Evolutionary conservation across 805 yeast species (phyloP).

Genomic region (Candida coquimbonensis): DNA sequence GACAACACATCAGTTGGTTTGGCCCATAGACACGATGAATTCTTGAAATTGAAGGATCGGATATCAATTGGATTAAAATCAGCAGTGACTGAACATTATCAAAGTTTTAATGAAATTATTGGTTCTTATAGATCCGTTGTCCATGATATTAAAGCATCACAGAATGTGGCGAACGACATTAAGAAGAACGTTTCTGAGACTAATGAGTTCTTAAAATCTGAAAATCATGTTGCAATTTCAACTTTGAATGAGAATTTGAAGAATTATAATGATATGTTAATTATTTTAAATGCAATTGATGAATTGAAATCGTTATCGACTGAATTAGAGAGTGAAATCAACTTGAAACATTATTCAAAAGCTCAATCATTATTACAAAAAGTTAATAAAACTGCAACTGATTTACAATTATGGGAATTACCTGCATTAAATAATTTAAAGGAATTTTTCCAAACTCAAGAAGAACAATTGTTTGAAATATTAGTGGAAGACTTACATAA

Average conservation of each 20-base stretch:
- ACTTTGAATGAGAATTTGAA: slow-evolving; percentile 51
- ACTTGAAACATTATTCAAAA: slow-evolving; percentile 60
- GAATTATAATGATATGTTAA: slow-evolving; percentile 61
- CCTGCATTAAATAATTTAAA: slow-evolving; percentile 46
- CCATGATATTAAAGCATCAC: slow-evolving; percentile 57
- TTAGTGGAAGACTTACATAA: slow-evolving; percentile 71
- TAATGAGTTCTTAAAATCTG: slow-evolving; percentile 1
- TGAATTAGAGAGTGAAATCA: slow-evolving; percentile 56
- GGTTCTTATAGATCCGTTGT: slow-evolving; percentile 77
- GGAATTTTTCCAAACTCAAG: slow-evolving; percentile 47
- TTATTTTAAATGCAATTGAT: slow-evolving; percentile 61
- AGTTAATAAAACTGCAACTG: slow-evolving; percentile 40
- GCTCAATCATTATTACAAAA: slow-evolving; percentile 51
- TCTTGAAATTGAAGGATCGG: slow-evolving; percentile 48
- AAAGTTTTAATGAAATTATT: slow-evolving; percentile 76
- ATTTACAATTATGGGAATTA: slow-evolving; percentile 50
- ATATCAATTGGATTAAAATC: slow-evolving; percentile 51
- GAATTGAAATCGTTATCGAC: slow-evolving; percentile 52
- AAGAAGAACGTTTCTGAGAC: slow-evolving; percentile 33
- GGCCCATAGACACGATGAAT: slow-evolving; percentile 66
- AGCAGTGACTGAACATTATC: slow-evolving; percentile 77
- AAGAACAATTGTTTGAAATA: slow-evolving; percentile 56
- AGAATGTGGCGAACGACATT: slow-evolving; percentile 43
- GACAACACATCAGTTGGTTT: slow-evolving; percentile 90
- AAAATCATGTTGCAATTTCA: slow-evolving; percentile 17